These are phyloP conservation scores for Triticum dicoccoides DNA, from an alignment of 176 grass and related monocot species.

Conservation along the genomic window DNA sequence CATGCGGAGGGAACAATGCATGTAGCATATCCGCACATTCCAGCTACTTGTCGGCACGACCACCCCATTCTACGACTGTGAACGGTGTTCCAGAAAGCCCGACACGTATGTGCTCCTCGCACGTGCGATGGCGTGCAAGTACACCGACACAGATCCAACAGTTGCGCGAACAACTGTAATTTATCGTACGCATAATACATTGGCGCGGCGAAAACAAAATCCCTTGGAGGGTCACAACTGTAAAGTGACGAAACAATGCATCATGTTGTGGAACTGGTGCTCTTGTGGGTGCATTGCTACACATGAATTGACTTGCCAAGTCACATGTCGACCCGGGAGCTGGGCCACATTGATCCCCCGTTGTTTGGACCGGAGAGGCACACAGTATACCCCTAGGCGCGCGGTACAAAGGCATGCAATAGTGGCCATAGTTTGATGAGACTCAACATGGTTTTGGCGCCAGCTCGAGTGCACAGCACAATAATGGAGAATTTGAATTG, in stretches of 20 bases:
- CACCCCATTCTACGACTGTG: too few relatives aligned
- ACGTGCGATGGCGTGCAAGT: background rate
- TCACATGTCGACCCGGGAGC: background rate
- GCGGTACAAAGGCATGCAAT: background rate
- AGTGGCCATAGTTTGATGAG: conserved; percentile 5
- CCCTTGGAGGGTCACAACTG: background rate
- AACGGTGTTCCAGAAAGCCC: background rate
- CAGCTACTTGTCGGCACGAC: background rate
- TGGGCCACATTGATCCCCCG: conserved; percentile 25
- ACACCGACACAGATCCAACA: background rate
- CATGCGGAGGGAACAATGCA: background rate
- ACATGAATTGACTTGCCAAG: background rate
- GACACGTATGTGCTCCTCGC: background rate
- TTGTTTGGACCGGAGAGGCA: background rate
- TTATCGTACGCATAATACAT: background rate
- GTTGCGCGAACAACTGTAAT: background rate
- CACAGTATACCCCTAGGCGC: background rate
- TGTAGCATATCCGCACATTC: background rate
- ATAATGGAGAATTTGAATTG: background rate
- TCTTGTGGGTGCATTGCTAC: conserved; percentile 22
- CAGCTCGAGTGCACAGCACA: background rate
- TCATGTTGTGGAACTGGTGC: conserved; percentile 23
- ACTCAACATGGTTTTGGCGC: conserved; percentile 11
- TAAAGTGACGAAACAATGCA: background rate
- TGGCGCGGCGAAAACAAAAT: background rate